Base-by-base conservation (phyloP, 139 green algal genomes). In the Haematococcus lacustris region DNA sequence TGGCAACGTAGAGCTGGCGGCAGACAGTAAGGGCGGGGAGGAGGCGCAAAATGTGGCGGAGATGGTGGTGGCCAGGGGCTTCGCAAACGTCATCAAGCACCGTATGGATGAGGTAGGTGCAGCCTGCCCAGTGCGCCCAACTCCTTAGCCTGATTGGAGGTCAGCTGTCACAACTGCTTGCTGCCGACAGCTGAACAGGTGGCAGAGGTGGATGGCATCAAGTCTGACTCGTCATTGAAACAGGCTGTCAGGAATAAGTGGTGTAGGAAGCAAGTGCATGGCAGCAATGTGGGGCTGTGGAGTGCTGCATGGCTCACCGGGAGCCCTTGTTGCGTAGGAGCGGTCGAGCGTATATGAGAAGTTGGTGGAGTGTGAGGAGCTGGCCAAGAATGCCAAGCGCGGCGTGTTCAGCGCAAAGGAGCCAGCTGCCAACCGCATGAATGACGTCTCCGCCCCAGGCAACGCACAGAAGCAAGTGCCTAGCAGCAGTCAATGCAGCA, bases 281-380 rank as follows among this genome's bases (percentile, higher is more conserved):
- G n/a, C n/a, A n/a, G n/a, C n/a, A n/a, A n/a, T n/a, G n/a, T n/a
- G n/a, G n/a, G n/a, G n/a, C n/a, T n/a, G n/a, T n/a, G n/a, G n/a
- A n/a, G n/a, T n/a, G n/a, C n/a, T n/a, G n/a, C n/a, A n/a, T n/a
- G n/a, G n/a, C n/a, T n/a, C n/a, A n/a, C n/a, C n/a, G n/a, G n/a
- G n/a, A n/a, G n/a, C n/a, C n/a, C n/a, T n/a, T n/a, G n/a, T n/a
- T n/a, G n/a, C 79, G 17, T 85, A 95, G 75, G 93, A 96, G 81
- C 87, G 92, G 68, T 90, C 82, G 51, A 66, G 71, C 47, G 84
- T 97, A 74, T 99, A 97, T 73, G 95, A 98, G 68, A 80, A 73
- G 33, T 77, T 97, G 71, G 60, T 97, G 61, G 88, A 87, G 35
- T 90, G 91, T 6, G 94, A 98, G 86, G 86, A 90, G 64, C 76